Conservation (phyloP, 345 rosid genomes). For the Clausena lansium region DNA sequence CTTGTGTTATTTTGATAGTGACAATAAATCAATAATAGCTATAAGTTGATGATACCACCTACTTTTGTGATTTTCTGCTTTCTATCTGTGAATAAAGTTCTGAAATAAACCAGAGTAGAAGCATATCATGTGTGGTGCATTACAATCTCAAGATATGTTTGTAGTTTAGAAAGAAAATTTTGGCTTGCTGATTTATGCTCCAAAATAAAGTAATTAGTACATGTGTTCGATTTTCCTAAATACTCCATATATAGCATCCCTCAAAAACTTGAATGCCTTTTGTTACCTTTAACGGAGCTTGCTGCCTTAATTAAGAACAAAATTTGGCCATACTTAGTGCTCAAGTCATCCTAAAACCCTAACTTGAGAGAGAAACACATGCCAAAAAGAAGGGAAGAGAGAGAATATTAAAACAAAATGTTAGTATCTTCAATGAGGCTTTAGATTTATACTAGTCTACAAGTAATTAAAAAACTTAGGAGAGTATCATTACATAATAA, state of each 20-base stretch:
- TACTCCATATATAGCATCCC: not conserved
- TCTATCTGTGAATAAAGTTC: not conserved
- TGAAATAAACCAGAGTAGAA: not conserved
- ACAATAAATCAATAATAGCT: not conserved
- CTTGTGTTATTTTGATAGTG: constrained; percentile 4
- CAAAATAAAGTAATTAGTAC: not conserved
- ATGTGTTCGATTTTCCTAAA: not conserved
- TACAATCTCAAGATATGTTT: not conserved
- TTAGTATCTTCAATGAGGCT: too few species aligned
- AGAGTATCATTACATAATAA: too few species aligned
- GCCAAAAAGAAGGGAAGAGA: too few species aligned
- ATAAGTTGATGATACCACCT: not conserved
- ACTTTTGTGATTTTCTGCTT: not conserved
- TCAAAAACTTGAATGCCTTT: not conserved
- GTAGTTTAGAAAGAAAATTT: not conserved
- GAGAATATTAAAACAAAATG: too few species aligned
- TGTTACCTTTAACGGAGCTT: too few species aligned
- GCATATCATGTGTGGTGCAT: not conserved
- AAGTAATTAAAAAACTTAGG: too few species aligned
- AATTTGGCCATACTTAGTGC: too few species aligned
- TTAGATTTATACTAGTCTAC: too few species aligned
- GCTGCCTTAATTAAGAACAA: too few species aligned
- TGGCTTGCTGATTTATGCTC: not conserved
- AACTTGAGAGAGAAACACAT: too few species aligned
- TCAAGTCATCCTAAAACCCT: too few species aligned